Evolutionary conservation across 495 filamentous ascomycete species (phyloP).

Genomic region (Neurospora discreta): DNA sequence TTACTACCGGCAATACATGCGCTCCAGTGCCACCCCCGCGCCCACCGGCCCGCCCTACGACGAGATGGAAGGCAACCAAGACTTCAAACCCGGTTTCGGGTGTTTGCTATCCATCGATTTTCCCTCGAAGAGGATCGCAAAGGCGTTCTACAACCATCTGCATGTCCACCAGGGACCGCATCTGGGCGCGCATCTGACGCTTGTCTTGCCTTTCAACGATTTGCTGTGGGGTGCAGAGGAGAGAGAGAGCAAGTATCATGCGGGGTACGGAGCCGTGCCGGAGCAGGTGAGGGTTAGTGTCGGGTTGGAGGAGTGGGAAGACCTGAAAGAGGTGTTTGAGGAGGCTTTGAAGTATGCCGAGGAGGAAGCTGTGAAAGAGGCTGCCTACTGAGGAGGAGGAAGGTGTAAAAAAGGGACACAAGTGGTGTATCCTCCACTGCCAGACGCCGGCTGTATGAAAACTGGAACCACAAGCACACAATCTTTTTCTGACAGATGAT

Average conservation of each 20-base stretch:
- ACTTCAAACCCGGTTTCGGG: constrained; percentile 26
- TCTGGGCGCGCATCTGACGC: constrained; percentile 36
- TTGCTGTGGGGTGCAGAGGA: constrained; percentile 20
- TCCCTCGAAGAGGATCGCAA: constrained; percentile 12
- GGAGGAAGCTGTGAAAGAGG: background rate
- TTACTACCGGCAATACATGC: constrained; percentile 27
- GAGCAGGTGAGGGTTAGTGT: constrained; percentile 29
- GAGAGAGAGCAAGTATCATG: constrained; percentile 12
- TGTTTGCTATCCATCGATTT: constrained; percentile 36
- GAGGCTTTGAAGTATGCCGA: constrained; percentile 16
- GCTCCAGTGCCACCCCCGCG: background rate
- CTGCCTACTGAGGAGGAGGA: constrained; percentile 3
- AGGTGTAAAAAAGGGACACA: background rate
- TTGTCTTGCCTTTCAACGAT: constrained; percentile 31
- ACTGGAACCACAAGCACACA: too few relatives aligned
- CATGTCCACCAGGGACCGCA: constrained; percentile 34
- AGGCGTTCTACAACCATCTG: constrained; percentile 32
- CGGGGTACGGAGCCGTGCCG: constrained; percentile 16
- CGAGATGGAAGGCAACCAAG: constrained; percentile 1
- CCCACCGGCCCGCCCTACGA: background rate
- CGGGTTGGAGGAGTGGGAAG: constrained; percentile 29
- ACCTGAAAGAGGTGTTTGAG: constrained; percentile 23
- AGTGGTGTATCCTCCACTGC: background rate
- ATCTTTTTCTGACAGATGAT: too few relatives aligned
- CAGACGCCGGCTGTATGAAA: too few relatives aligned